Base-by-base conservation (phyloP, 208 protist species). In the Strigomonas culicis region DNA sequence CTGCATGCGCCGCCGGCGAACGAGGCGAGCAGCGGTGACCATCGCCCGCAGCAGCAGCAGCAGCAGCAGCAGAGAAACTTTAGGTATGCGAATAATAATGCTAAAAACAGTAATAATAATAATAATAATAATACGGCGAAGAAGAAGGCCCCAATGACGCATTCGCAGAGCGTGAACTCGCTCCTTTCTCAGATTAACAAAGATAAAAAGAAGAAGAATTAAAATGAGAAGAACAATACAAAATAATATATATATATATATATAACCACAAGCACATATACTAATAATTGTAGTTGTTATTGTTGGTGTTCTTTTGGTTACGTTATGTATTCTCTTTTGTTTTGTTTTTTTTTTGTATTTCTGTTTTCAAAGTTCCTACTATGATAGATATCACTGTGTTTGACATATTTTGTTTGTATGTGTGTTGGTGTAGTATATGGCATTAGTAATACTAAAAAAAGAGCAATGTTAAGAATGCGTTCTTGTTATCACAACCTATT, bases 141-240 rank as follows among this genome's bases (percentile, higher is more conserved):
- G 13, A 47, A 19, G 41, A 47, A 47, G 19, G 41, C 19, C 41
- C 17, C 17, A 30, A 30, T 55, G 49, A 55, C 11, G 7, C 17
- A 55, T 55, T n/a, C n/a, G n/a, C n/a, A n/a, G n/a, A n/a, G n/a
- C n/a, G n/a, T n/a, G n/a, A n/a, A n/a, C n/a, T n/a, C n/a, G n/a
- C 17, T 55, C 27, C n/a, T 55, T 7, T 30, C 8, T 27, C 27
- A 13, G n/a, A 55, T n/a, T 6, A 2, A n/a, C 11, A 31, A 66
- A 66, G 44, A 52, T 10, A 55, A 59, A n/a, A 59, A 59, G n/a
- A 59, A 55, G 6, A 55, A 49, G 27, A 59, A 69, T 39, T 17
- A 69, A 44, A 49, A 30, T 1, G 17, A 43, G 1, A 63, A 30
- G 11, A 46, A 30, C 47, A 72, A 61, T 30, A 61, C 31, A 22